These are phyloP conservation scores for Pulveroboletus sp. DNA, from an alignment of 1,284 basidiomycete genomes.

Conservation along the genomic window DNA sequence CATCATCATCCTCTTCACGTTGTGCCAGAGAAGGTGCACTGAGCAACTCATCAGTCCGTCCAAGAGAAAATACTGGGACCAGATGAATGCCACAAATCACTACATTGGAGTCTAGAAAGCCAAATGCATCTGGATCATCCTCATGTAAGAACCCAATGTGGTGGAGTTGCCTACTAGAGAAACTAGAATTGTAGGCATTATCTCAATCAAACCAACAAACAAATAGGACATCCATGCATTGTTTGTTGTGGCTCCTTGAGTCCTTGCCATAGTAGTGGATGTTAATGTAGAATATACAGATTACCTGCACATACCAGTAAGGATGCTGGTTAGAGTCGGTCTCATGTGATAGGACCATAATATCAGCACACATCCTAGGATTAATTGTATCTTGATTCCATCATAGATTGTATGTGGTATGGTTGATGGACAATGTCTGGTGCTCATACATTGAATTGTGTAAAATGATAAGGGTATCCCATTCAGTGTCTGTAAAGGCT, in stretches of 20 bases:
- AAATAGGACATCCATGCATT: no score
- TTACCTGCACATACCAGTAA: conserved; percentile 6
- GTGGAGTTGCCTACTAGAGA: background rate
- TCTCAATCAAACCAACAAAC: no score
- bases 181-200: no score
- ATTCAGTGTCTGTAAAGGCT: background rate
- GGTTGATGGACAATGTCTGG: background rate
- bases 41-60: background rate
- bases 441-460: background rate
- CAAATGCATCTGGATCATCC: background rate
- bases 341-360: conserved; percentile 3
- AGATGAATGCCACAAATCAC: conserved; percentile 1
- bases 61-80: background rate
- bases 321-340: background rate
- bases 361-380: background rate
- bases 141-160: background rate
- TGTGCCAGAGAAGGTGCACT: background rate
- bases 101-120: conserved; percentile 2
- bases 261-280: background rate
- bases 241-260: no score
- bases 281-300: background rate
- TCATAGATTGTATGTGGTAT: conserved; percentile 5
- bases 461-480: background rate
- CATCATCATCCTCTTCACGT: background rate
- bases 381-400: background rate